A percentile compares a stretch with the other conserved stretches of the same genome.
Evolutionary conservation across 306 rosid species (phyloP).

Genomic region (Fragaria ananassa): DNA sequence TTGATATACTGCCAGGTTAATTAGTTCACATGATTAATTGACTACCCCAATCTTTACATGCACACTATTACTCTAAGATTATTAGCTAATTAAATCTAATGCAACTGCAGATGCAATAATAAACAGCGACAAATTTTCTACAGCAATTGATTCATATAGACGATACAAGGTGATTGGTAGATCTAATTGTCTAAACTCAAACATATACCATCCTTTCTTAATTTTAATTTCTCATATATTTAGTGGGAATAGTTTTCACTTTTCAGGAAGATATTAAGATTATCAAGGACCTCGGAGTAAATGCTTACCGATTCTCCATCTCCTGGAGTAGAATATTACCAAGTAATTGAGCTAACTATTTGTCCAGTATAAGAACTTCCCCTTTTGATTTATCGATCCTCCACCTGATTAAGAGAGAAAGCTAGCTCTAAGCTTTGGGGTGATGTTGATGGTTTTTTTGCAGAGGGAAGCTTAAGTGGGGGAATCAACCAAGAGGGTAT

Average conservation of each 20-base stretch:
- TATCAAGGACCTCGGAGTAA: conserved; percentile 26
- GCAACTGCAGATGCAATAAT: not conserved
- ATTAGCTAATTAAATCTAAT: not conserved
- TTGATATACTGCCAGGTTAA: conserved; percentile 18
- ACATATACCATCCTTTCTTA: not conserved
- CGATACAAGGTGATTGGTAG: conserved; percentile 15
- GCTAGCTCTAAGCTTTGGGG: too few species aligned
- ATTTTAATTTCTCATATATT: not conserved
- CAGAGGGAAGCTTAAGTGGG: conserved; percentile 27
- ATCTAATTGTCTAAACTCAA: not conserved
- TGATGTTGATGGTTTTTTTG: not conserved
- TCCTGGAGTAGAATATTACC: conserved; percentile 44
- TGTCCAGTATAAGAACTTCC: not conserved
- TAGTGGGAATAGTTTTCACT: not conserved
- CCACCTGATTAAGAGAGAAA: not conserved
- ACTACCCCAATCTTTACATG: not conserved
- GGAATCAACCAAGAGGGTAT: conserved; percentile 34
- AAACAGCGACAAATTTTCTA: conserved; percentile 3
- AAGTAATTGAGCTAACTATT: conserved; percentile 2
- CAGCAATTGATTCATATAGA: conserved; percentile 23
- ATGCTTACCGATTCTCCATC: conserved; percentile 36
- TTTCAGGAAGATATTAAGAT: conserved; percentile 34
- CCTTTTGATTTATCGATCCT: not conserved
- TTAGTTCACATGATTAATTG: not conserved
- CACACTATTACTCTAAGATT: not conserved